A percentile compares a stretch with the other conserved stretches of the same genome.
These are phyloP conservation scores for Datura wrightii DNA, from an alignment of 257 asterid genomes.

Conservation along the genomic window DNA sequence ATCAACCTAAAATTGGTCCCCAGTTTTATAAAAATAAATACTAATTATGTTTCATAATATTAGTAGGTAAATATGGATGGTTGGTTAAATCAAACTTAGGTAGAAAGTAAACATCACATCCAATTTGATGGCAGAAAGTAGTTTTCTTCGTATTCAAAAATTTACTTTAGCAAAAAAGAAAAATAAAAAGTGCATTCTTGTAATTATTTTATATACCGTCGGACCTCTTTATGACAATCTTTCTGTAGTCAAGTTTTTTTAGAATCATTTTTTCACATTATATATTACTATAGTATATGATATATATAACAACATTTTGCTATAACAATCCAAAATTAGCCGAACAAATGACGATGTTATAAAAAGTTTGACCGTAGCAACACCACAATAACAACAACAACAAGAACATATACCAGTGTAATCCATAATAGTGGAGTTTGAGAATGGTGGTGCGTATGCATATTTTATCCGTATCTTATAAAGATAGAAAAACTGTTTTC, in stretches of 20 bases:
- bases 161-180: neutral
- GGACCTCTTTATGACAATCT: too few relatives aligned
- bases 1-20: too few relatives aligned
- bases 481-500: accelerated
- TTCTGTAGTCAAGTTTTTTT: too few relatives aligned
- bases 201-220: too few relatives aligned
- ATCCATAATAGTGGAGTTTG: neutral
- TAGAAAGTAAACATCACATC: conserved; percentile 19
- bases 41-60: neutral
- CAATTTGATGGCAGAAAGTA: neutral
- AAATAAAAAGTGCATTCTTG: neutral
- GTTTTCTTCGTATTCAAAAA: neutral
- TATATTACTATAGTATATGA: neutral
- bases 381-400: too few relatives aligned
- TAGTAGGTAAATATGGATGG: conserved; percentile 3
- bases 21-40: too few relatives aligned
- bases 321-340: too few relatives aligned
- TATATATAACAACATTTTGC: neutral
- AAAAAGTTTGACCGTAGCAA: neutral
- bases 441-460: neutral
- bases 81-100: conserved; percentile 27
- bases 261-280: too few relatives aligned
- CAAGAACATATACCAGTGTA: too few relatives aligned
- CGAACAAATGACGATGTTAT: neutral
- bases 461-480: neutral